phyloP scores from a whole-genome alignment of 164 flowering plant genomes.

The Nymphaea thermarum region DNA sequence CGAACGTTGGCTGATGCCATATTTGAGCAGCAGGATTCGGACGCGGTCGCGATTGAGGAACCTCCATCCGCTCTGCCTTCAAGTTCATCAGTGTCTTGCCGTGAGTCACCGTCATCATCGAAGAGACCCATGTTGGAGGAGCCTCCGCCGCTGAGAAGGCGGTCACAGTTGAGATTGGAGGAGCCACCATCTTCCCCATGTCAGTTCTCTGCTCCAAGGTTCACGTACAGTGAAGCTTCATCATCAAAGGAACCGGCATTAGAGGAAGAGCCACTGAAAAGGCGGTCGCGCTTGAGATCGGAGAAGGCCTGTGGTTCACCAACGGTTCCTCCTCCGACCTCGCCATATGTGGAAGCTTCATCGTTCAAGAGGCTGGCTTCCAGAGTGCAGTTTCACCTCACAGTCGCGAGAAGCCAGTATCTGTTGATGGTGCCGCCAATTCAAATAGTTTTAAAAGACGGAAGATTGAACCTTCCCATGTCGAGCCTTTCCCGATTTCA shows the following conservation, averaged over 20 bases:
- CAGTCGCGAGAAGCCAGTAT: neutral
- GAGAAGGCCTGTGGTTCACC: neutral
- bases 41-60: constrained; percentile 40
- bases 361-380: neutral
- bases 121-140: constrained; percentile 26
- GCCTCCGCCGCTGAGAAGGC: constrained; percentile 7
- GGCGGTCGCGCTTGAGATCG: neutral
- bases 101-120: constrained; percentile 3
- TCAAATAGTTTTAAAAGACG: neutral
- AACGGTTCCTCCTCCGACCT: neutral
- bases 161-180: constrained; percentile 29
- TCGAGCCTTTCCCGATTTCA: neutral
- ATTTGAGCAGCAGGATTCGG: too few species aligned
- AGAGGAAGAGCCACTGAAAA: neutral
- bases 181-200: constrained; percentile 5
- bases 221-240: neutral
- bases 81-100: neutral
- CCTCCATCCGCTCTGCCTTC: neutral
- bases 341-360: neutral
- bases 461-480: neutral
- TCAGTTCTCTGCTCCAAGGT: neutral
- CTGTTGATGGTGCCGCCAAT: neutral
- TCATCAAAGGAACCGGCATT: neutral
- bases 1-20: too few species aligned
- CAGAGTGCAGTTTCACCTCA: neutral